Base-by-base conservation (phyloP, 495 filamentous ascomycete species). In the Talaromyces nanjingensis region DNA sequence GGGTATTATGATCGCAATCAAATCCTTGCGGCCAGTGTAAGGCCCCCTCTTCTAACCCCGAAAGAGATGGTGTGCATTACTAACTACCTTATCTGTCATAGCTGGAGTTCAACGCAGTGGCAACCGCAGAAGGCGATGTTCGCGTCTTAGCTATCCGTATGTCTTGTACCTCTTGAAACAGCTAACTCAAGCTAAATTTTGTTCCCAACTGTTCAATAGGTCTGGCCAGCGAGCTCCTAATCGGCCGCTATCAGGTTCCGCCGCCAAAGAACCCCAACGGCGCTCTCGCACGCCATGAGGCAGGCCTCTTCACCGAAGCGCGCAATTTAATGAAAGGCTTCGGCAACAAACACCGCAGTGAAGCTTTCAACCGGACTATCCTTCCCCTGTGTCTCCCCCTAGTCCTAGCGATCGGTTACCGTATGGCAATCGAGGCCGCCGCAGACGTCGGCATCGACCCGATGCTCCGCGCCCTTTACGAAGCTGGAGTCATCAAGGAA, bases 221-320 rank as follows among this genome's bases (percentile, higher is more conserved):
- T 1, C 69, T 78, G 31, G 73, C 68, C 52, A 74, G 68, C 8
- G 76, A 79, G 62, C 59, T 79, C 2, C 69, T 79, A 14, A 65
- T 75, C 9, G 72, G 70, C 16, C 71, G 76, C 4, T 79, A 77
- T 62, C 29, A 67, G 42, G 34, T 75, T 1, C 75, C 75, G 4
- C 64, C 67, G 1, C 54, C 72, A 0, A 70, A 54, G 20, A 18
- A 68, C 14, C 70, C 69, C 12, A 61, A 31, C 4, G 68, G 64
- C 53, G 58, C 66, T 3, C 31, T 78, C 1, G 72, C 74, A 11
- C 66, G 45, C 39, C 70, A 78, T 34, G 76, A 78, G 64, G 42
- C 61, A 0, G 71, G 71, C 16, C 31, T 77, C 9, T 70, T 74
- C 59, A 63, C 66, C 31, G 74, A 77, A 63, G 66, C 63, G 7